Percentiles rank a stretch among this genome's conserved stretches.
Conservation (phyloP, 1,284 basidiomycete genomes). For the Papiliotrema nemorosa region DNA sequence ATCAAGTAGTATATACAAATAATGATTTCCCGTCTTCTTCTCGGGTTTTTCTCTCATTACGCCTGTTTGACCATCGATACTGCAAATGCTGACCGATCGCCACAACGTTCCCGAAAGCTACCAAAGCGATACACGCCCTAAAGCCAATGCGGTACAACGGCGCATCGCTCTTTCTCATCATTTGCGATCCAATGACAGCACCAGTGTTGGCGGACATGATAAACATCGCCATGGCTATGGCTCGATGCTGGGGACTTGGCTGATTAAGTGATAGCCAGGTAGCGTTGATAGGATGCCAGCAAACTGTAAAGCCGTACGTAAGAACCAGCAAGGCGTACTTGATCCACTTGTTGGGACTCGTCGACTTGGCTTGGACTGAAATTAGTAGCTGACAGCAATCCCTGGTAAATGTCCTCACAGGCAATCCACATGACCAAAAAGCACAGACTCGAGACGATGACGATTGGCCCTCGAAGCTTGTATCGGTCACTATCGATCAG, state of each 20-base stretch:
- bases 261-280: constrained; percentile 38
- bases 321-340: constrained; percentile 25
- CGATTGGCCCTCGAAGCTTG: constrained; percentile 13
- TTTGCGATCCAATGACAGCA: constrained; percentile 33
- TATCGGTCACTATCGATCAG: constrained; percentile 10
- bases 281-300: constrained; percentile 27
- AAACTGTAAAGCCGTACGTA: constrained; percentile 15
- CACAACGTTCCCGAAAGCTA: constrained; percentile 14
- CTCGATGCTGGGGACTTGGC: constrained; percentile 29
- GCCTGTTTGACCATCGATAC: neutral
- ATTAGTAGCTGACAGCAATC: neutral
- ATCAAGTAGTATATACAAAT: too few relatives aligned
- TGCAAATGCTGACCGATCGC: constrained; percentile 24
- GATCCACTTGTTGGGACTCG: constrained; percentile 18
- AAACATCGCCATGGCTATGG: constrained; percentile 40
- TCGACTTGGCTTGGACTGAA: constrained; percentile 21
- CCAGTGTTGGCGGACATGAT: constrained; percentile 39
- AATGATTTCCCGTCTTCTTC: too few relatives aligned
- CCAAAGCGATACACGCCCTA: constrained; percentile 24
- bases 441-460: constrained; percentile 12
- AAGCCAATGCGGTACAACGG: constrained; percentile 35
- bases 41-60: too few relatives aligned
- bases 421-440: constrained; percentile 23
- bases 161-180: constrained; percentile 34
- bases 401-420: neutral